A percentile compares a stretch with the other conserved stretches of the same genome.
These are phyloP conservation scores for Pinus tabuliformis DNA, from an alignment of 75 land plant species.

Conservation along the genomic window DNA sequence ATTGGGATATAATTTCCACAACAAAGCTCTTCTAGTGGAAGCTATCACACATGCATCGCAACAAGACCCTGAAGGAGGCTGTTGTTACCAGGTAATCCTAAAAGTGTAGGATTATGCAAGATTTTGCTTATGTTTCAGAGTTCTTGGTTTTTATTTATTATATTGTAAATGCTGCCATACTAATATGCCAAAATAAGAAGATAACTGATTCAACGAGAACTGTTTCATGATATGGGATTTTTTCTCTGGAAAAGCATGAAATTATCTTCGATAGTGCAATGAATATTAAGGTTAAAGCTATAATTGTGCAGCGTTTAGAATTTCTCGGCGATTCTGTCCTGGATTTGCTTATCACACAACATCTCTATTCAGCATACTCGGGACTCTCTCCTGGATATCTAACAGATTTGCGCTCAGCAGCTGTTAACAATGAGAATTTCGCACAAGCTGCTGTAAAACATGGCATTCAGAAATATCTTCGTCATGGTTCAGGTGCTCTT, in stretches of 20 bases:
- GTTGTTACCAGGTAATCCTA: slow-evolving; percentile 29
- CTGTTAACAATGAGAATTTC: slow-evolving; percentile 93
- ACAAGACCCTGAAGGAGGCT: slow-evolving; percentile 23
- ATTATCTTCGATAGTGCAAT: no score
- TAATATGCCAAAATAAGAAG: neutral
- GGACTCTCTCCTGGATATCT: slow-evolving; percentile 79
- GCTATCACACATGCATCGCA: slow-evolving; percentile 54
- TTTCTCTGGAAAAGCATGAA: neutral
- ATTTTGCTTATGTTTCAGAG: no score
- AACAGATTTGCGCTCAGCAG: slow-evolving; percentile 89
- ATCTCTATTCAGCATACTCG: slow-evolving; percentile 53
- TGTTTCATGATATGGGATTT: neutral
- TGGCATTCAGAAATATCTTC: slow-evolving; percentile 68
- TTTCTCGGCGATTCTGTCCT: slow-evolving; percentile 94
- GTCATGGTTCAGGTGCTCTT: slow-evolving; percentile 64
- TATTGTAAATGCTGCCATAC: neutral
- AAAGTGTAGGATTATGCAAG: no score
- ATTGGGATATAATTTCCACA: slow-evolving; percentile 30
- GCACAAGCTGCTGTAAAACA: slow-evolving; percentile 81
- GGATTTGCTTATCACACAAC: slow-evolving; percentile 78
- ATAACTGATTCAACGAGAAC: neutral
- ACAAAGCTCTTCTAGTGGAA: slow-evolving; percentile 39
- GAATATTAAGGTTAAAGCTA: neutral
- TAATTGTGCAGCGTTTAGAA: slow-evolving; percentile 71
- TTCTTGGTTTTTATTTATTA: neutral